Conservation (phyloP, 2,329 filamentous ascomycete genomes). For the Diplocarpon mali region DNA sequence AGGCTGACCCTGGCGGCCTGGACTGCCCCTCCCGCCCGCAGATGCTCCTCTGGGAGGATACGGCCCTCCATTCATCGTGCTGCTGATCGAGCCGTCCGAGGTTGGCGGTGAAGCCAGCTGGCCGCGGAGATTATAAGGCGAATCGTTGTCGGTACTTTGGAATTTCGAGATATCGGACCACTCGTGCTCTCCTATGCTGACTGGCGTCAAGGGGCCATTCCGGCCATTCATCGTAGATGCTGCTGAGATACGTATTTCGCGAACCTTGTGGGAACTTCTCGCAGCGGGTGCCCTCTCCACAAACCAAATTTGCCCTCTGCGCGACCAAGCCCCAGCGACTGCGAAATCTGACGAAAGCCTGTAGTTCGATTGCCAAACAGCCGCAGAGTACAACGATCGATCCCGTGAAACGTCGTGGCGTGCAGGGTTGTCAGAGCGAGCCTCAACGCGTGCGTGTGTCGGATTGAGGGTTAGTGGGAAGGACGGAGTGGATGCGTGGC, state of each 20-base stretch:
- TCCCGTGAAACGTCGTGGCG: slow-evolving; percentile 18
- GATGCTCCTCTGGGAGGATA: slow-evolving; percentile 38
- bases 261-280: slow-evolving; percentile 3
- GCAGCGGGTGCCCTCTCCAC: slow-evolving; percentile 4
- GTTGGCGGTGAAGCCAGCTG: slow-evolving; percentile 59
- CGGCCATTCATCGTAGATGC: slow-evolving; percentile 51
- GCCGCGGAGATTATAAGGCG: slow-evolving; percentile 39
- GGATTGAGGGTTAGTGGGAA: no score
- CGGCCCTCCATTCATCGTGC: slow-evolving; percentile 49
- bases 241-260: slow-evolving; percentile 13
- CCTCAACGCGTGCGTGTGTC: slow-evolving; percentile 8
- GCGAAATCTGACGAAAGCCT: slow-evolving; percentile 1
- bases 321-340: slow-evolving; percentile 11
- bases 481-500: no score
- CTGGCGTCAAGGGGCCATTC: slow-evolving; percentile 69
- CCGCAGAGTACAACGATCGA: slow-evolving; percentile 10
- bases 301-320: slow-evolving; percentile 10
- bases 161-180: slow-evolving; percentile 65
- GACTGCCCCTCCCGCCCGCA: slow-evolving; percentile 29
- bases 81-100: slow-evolving; percentile 49
- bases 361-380: slow-evolving; percentile 7
- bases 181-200: slow-evolving; percentile 73
- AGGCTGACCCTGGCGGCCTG: slow-evolving; percentile 40
- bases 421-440: slow-evolving; percentile 21
- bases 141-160: slow-evolving; percentile 38